Evolutionary conservation across 176 grass and related monocot species (phyloP), one percentile per base, ranked within the genome.

Genomic region (Aegilops sharonensis): DNA sequence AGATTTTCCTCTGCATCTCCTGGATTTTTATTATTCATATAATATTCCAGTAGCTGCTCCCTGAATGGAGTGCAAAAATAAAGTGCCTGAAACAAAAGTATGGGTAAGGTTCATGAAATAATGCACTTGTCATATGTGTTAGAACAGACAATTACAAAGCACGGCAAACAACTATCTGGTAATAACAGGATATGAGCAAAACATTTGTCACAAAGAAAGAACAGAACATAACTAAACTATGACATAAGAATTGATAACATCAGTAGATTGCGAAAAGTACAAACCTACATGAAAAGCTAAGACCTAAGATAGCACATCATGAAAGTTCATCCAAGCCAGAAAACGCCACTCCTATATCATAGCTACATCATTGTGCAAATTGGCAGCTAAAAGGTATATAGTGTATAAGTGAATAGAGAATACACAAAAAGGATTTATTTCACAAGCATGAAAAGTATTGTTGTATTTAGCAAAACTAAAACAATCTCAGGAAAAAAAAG

Each of bases 1-100:
- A 99, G 88, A 50, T 94, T 99, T 81, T 99, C 94, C 68, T 99
- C 97, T 32, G 76, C 79, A 1, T 99, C 97, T 72, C 85, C 92
- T 5, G 84, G 90, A 81, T 81, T 89, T 85, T 95, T 98, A 35
- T 84, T 94, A 86, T 84, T 94, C 37, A 85, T 14, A 73, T 92
- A 96, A 88, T 99, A 96, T 50, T 99, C 86, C 82, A 96, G 83
- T 40, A 99, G 72, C 48, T 99, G 90, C 72, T 99, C 92, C 76
- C 97, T 91, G 75, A 99, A 99, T 4, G 97, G 97, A 72, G 89
- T 85, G 71, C 97, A 99, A 84, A 99, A 99, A 83, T 96, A 99
- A 57, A 99, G 88, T 75, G 94, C 97, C 97, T 98, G 91, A 72
- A 92, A 87, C 74, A 87, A 68, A 83, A 92, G 73, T 85, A 89